Percentiles rank a stretch among this genome's conserved stretches.
Conservation (phyloP, 148 eudicot genomes). For the Hydrangea macrophylla region DNA sequence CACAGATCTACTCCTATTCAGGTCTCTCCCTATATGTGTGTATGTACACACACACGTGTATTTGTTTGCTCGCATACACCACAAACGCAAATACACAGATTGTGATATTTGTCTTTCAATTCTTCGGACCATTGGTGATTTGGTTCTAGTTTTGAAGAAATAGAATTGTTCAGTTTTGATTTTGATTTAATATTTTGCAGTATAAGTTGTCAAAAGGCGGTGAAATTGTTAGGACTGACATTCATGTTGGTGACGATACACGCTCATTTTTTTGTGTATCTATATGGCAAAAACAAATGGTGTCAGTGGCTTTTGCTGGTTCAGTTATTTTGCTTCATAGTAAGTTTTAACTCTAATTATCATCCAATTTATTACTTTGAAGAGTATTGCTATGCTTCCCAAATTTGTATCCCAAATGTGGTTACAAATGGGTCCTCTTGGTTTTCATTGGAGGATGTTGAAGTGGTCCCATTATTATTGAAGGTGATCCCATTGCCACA, state of each 20-base stretch:
- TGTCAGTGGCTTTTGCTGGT: constrained; percentile 48
- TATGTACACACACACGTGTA: background rate
- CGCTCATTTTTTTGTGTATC: constrained; percentile 64
- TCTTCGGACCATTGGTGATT: too few relatives aligned
- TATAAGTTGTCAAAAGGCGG: constrained; percentile 54
- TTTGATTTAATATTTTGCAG: constrained; percentile 25
- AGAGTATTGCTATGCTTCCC: background rate
- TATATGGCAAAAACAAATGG: constrained; percentile 65
- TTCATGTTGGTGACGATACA: constrained; percentile 84
- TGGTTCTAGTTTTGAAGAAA: background rate
- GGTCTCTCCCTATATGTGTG: constrained; percentile 25
- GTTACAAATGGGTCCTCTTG: too few relatives aligned
- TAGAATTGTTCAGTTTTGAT: background rate
- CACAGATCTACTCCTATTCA: constrained; percentile 64
- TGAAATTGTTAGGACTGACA: constrained; percentile 60
- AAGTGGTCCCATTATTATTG: background rate
- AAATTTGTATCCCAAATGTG: too few relatives aligned
- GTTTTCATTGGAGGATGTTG: too few relatives aligned
- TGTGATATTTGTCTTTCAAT: background rate
- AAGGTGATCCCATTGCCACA: too few relatives aligned
- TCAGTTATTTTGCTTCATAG: constrained; percentile 63
- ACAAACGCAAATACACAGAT: background rate
- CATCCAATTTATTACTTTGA: background rate
- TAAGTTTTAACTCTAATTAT: constrained; percentile 19
- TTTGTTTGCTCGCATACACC: too few relatives aligned